A percentile compares a stretch with the other conserved stretches of the same genome.
These are phyloP conservation scores for Boletus fagicola DNA, from an alignment of 768 basidiomycete genomes.

Conservation along the genomic window DNA sequence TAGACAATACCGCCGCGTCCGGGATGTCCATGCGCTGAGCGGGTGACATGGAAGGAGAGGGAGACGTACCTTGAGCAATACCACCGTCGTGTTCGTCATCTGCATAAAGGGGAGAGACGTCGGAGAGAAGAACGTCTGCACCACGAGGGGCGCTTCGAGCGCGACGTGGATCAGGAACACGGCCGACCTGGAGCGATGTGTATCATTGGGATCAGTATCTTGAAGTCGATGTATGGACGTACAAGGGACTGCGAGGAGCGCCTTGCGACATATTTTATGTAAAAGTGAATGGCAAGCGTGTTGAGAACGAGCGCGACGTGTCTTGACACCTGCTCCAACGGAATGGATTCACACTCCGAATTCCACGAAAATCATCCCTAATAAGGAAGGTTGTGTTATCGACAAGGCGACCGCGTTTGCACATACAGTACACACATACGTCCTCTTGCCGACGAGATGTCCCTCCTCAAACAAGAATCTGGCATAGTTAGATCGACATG, in stretches of 20 bases:
- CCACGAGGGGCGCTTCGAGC: conserved; percentile 71
- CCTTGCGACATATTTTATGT: conserved; percentile 18
- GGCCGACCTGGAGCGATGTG: conserved; percentile 42
- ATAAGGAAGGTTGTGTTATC: conserved; percentile 12
- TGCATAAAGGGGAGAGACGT: conserved; percentile 68
- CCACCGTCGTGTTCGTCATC: conserved; percentile 77
- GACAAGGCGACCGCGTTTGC: too few relatives aligned
- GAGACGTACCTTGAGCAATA: conserved; percentile 62
- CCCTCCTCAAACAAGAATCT: not conserved
- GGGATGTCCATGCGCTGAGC: not conserved
- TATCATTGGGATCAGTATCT: not conserved
- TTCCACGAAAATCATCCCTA: conserved; percentile 27
- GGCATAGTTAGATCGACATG: conserved; percentile 11
- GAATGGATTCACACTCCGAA: conserved; percentile 22
- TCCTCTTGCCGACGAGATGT: not conserved
- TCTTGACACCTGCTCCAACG: not conserved
- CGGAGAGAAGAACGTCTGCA: conserved; percentile 73
- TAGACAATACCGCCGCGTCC: conserved; percentile 25
- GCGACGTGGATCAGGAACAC: conserved; percentile 81
- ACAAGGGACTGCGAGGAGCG: conserved; percentile 42
- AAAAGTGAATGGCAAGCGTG: not conserved
- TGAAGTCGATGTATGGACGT: conserved; percentile 14
- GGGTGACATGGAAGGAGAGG: conserved; percentile 1
- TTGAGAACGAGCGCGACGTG: not conserved
- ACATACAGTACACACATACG: too few relatives aligned